Evolutionary conservation across 352 stramenopile species (phyloP).

Genomic region (Phytophthora boehmeriae): DNA sequence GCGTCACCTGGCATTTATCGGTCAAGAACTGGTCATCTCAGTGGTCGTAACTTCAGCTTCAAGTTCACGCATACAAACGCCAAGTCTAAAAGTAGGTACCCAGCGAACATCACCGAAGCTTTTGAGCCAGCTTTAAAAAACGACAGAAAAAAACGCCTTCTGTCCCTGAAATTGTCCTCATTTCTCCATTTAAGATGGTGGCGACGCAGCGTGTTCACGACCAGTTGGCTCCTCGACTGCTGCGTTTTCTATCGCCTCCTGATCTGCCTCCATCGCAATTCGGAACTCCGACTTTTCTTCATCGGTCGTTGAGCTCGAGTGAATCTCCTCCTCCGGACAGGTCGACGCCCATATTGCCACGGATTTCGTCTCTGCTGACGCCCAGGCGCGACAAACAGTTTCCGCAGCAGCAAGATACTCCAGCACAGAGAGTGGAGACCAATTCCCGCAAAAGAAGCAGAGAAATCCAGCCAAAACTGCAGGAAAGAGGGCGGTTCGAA

Average conservation of each 20-base stretch:
- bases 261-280: background rate
- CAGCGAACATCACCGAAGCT: too few relatives aligned
- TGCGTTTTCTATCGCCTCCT: background rate
- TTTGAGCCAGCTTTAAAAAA: background rate
- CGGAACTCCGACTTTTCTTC: background rate
- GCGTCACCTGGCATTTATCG: too few relatives aligned
- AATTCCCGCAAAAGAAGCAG: background rate
- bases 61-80: too few relatives aligned
- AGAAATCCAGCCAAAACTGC: background rate
- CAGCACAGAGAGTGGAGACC: background rate
- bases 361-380: constrained; percentile 22
- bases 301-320: too few relatives aligned
- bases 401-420: background rate
- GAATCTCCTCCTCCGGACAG: too few relatives aligned
- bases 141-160: background rate
- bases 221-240: background rate
- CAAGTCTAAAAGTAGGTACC: too few relatives aligned
- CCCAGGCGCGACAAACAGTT: background rate
- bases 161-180: background rate
- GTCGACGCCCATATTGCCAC: constrained; percentile 10
- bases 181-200: background rate
- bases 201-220: background rate
- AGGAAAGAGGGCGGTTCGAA: background rate
- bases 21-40: too few relatives aligned
- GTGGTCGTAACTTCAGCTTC: too few relatives aligned